These are phyloP conservation scores for Spathaspora gorwiae DNA, from an alignment of 805 yeast species.

Conservation along the genomic window DNA sequence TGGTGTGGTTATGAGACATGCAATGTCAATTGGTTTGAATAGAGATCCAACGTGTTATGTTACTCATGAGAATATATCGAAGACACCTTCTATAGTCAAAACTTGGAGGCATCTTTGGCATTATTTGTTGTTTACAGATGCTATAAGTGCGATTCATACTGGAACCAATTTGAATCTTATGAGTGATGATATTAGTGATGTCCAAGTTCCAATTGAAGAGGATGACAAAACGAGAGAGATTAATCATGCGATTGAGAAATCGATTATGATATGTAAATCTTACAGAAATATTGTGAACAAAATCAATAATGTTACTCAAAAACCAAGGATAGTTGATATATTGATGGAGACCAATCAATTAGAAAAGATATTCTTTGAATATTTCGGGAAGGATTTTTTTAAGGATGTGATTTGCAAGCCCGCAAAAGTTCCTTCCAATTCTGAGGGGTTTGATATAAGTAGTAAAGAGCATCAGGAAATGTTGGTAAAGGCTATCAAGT, in stretches of 20 bases:
- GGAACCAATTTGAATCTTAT: conserved; percentile 27
- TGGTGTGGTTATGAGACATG: conserved; percentile 34
- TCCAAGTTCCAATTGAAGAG: conserved; percentile 19
- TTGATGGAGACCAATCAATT: conserved; percentile 31
- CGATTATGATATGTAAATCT: conserved; percentile 16
- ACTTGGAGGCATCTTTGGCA: conserved; percentile 38
- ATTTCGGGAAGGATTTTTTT: conserved; percentile 41
- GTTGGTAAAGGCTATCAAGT: conserved; percentile 32
- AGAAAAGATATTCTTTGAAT: conserved; percentile 30
- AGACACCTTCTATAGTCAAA: conserved; percentile 19
- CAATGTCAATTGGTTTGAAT: conserved; percentile 36
- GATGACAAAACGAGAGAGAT: conserved; percentile 14
- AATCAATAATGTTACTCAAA: conserved; percentile 21
- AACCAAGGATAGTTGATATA: conserved; percentile 33
- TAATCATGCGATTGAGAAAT: conserved; percentile 9
- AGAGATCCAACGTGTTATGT: conserved; percentile 33
- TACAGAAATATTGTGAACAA: conserved; percentile 26
- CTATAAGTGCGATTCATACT: conserved; percentile 26
- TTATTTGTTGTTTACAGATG: conserved; percentile 26
- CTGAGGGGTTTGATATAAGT: conserved; percentile 12
- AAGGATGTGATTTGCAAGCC: conserved; percentile 34
- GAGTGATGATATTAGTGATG: conserved; percentile 28
- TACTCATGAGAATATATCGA: conserved; percentile 26
- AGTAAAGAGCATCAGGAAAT: conserved; percentile 23
- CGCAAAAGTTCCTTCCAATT: conserved; percentile 11